Conservation (phyloP, 2,329 filamentous ascomycete genomes). For the Botrytis deweyae region DNA sequence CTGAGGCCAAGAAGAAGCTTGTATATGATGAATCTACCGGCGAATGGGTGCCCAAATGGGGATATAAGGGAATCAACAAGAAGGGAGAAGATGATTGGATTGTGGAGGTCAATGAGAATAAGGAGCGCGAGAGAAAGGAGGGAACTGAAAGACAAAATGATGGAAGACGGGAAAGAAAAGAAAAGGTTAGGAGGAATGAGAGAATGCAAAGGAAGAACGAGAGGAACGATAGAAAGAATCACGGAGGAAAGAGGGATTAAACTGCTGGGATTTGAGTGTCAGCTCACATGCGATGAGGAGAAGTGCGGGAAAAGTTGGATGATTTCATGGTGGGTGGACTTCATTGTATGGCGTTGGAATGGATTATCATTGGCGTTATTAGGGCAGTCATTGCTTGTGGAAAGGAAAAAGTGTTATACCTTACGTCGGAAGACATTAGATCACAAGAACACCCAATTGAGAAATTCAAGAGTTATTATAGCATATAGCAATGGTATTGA, state of each 20-base stretch:
- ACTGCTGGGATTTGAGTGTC: background rate
- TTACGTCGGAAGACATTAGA: background rate
- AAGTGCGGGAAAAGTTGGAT: constrained; percentile 5
- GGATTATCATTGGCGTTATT: constrained; percentile 17
- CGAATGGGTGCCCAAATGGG: constrained; percentile 94
- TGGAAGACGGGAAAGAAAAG: constrained; percentile 63
- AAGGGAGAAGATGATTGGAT: constrained; percentile 81
- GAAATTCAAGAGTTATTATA: constrained; percentile 5
- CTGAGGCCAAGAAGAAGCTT: constrained; percentile 73
- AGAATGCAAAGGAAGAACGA: constrained; percentile 67
- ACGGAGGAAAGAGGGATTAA: constrained; percentile 25
- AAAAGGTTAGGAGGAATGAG: constrained; percentile 70
- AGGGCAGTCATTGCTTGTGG: constrained; percentile 1
- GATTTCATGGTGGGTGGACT: constrained; percentile 11
- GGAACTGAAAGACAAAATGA: constrained; percentile 61
- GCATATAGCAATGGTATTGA: constrained; percentile 4
- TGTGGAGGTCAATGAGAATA: constrained; percentile 83
- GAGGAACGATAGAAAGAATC: constrained; percentile 44
- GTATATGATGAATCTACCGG: constrained; percentile 81
- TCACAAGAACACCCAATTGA: background rate
- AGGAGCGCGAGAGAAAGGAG: constrained; percentile 62
- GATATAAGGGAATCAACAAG: constrained; percentile 89
- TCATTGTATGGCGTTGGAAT: constrained; percentile 26
- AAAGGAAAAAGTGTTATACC: constrained; percentile 20
- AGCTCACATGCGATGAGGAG: background rate